Conservation (phyloP, 2,329 filamentous ascomycete species). For the Fusarium sp. region DNA sequence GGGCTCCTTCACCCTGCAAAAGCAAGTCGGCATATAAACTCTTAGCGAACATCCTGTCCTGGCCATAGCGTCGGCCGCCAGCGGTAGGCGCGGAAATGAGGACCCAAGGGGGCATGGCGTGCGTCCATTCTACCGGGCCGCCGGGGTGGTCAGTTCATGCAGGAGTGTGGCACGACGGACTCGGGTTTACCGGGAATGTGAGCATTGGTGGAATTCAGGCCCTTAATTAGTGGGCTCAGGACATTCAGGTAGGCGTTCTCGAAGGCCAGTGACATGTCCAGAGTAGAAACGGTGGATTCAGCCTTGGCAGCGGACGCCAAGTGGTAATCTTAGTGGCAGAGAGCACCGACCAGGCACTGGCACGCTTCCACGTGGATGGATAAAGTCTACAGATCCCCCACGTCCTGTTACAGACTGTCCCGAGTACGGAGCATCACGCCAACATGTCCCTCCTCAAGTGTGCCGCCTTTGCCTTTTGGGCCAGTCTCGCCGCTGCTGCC, state of each 20-base stretch:
- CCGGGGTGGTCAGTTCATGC: slow-evolving; percentile 5
- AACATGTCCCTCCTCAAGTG: slow-evolving; percentile 22
- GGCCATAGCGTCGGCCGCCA: slow-evolving; percentile 2
- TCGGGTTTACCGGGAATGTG: neutral
- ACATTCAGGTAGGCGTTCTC: too few relatives aligned
- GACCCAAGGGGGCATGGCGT: neutral
- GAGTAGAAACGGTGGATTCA: neutral
- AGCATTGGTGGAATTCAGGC: neutral
- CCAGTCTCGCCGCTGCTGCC: slow-evolving; percentile 18
- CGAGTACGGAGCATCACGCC: neutral
- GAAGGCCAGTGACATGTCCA: too few relatives aligned
- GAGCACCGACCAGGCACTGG: neutral
- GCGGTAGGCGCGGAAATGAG: neutral
- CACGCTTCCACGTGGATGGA: neutral
- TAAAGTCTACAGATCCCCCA: slow-evolving; percentile 7
- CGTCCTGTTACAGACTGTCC: neutral
- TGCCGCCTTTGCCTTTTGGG: slow-evolving; percentile 25
- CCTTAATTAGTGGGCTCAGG: slow-evolving; percentile 1
- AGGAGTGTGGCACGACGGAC: slow-evolving; percentile 5
- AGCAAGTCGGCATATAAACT: neutral
- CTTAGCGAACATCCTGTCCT: slow-evolving; percentile 11
- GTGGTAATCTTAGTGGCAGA: neutral
- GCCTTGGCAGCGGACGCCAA: neutral
- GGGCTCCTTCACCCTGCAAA: neutral
- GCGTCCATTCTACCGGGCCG: neutral